Conservation (phyloP, 441 rosid genomes). For the Lepidium campestre region DNA sequence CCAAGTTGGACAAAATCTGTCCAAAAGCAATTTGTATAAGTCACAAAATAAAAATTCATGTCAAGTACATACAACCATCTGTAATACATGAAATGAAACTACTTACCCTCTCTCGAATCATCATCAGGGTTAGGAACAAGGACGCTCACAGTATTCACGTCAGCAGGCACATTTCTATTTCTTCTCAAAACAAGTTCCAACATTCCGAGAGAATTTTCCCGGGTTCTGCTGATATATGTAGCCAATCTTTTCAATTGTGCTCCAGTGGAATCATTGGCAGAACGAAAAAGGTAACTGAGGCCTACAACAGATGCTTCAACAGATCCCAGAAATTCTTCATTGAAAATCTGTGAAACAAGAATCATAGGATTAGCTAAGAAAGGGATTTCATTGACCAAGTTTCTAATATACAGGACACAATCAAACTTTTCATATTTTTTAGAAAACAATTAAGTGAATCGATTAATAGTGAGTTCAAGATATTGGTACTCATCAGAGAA, state of each 20-base stretch:
- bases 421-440: neutral
- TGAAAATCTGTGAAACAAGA: constrained; percentile 27
- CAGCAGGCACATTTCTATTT: constrained; percentile 61
- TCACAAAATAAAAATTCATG: neutral
- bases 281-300: constrained; percentile 68
- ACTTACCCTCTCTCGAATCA: constrained; percentile 44
- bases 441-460: neutral
- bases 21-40: constrained; percentile 17
- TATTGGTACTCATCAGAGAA: neutral
- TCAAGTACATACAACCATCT: constrained; percentile 6
- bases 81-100: neutral
- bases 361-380: constrained; percentile 30
- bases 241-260: constrained; percentile 66
- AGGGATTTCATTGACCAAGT: neutral
- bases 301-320: constrained; percentile 89
- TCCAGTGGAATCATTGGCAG: constrained; percentile 60
- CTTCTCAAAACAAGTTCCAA: constrained; percentile 71
- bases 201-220: constrained; percentile 51
- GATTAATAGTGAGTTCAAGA: neutral
- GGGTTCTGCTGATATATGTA: constrained; percentile 49
- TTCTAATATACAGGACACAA: neutral
- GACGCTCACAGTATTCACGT: constrained; percentile 73
- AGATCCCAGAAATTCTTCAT: constrained; percentile 43
- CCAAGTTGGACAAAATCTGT: constrained; percentile 76
- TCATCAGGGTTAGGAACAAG: constrained; percentile 63